Percentiles rank a stretch among this genome's conserved stretches.
These are phyloP conservation scores for Tuber melanosporum DNA, from an alignment of 495 filamentous ascomycete genomes.

Conservation along the genomic window DNA sequence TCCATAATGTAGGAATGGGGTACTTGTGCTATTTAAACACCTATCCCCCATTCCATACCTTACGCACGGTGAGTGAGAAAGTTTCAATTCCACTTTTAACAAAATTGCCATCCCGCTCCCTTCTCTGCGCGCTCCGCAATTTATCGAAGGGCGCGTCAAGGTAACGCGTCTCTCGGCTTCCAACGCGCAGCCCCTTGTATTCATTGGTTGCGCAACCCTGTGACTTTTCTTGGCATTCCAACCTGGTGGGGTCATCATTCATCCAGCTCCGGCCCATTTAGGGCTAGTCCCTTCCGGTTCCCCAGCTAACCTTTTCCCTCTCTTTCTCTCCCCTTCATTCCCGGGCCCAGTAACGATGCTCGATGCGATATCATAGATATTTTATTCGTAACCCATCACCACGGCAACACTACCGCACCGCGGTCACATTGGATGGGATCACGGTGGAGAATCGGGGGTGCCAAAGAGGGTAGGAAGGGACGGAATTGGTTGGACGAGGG, in stretches of 20 bases:
- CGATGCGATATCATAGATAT: not conserved
- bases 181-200: slow-evolving; percentile 25
- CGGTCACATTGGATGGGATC: not conserved
- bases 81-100: slow-evolving; percentile 3
- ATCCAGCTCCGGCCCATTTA: not conserved
- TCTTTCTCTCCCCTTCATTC: not conserved
- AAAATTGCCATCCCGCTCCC: slow-evolving; percentile 16
- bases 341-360: not conserved
- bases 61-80: not conserved
- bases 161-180: slow-evolving; percentile 29
- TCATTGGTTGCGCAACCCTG: slow-evolving; percentile 33
- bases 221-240: slow-evolving; percentile 22
- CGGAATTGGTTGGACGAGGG: not conserved
- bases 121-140: slow-evolving; percentile 11
- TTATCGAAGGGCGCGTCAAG: slow-evolving; percentile 26
- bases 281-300: not conserved
- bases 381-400: slow-evolving; percentile 1
- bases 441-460: not conserved
- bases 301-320: not conserved
- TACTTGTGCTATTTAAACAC: not conserved
- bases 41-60: not conserved
- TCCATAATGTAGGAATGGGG: not conserved
- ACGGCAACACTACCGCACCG: slow-evolving; percentile 1
- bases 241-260: not conserved
- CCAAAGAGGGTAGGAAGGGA: not conserved